Base-by-base conservation (phyloP, 1,139 yeast species). In the Blastobotrys elegans region DNA sequence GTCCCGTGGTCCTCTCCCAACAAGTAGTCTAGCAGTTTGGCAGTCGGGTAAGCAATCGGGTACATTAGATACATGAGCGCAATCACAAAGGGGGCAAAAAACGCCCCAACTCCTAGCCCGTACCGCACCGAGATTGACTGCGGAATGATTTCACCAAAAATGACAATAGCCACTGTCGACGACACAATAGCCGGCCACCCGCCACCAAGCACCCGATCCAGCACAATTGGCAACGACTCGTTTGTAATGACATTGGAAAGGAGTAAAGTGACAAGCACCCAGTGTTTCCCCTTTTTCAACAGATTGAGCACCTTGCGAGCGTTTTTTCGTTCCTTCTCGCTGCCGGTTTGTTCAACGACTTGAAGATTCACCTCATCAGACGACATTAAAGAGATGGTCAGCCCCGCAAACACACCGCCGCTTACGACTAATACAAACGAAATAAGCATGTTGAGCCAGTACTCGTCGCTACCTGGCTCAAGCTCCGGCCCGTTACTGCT, bases 1-100 rank as follows among this genome's bases (percentile, higher is more conserved):
- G 96, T 89, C 26, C 98, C 97, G 66, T 92, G 97, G 66, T 89
- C 96, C 67, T 92, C 96, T 46, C 98, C 98, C 43, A 92, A 73
- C 43, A 84, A 75, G 58, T 78, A 76, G 66, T 92, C 98, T 57
- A 92, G 74, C 42, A 92, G 71, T 56, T 79, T 60, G 0, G 97
- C 94, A 53, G 84, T 82, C 1, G 98, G 98, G 62, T 87, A 88
- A 1, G 97, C 96, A 40, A 92, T 74, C 0, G 97, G 97, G 64
- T 85, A 89, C 87, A 89, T 80, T 45, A 82, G 43, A 66, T 90
- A 89, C 97, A 92, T 92, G 64, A 92, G 74, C 1, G 73, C 69
- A 44, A 84, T 71, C 29, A 90, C 97, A 69, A 88, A 90, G 0
- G 97, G 97, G 2, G 96, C 78, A 67, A 89, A 88, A 56, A 83